A percentile compares a stretch with the other conserved stretches of the same genome.
These are phyloP conservation scores for Candida easanensis DNA, from an alignment of 805 yeast genomes.

Conservation along the genomic window DNA sequence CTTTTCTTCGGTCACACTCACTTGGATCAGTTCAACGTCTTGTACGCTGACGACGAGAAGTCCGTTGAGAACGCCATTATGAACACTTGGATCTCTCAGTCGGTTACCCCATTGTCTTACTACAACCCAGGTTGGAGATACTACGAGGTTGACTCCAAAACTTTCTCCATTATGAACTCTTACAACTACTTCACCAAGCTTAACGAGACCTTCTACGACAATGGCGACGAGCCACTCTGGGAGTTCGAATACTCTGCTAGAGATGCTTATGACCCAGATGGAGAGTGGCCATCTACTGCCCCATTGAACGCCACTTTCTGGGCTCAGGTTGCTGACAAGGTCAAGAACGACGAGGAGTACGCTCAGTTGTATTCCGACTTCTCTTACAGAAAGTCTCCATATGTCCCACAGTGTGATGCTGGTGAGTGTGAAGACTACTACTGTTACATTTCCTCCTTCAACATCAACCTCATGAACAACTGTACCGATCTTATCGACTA, in stretches of 20 bases:
- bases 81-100: conserved; percentile 64
- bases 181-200: conserved; percentile 58
- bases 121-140: conserved; percentile 73
- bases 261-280: conserved; percentile 47
- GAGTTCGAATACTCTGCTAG: conserved; percentile 62
- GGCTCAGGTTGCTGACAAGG: conserved; percentile 38
- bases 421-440: conserved; percentile 22
- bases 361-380: conserved; percentile 49
- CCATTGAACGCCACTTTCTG: conserved; percentile 71
- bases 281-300: conserved; percentile 53
- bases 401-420: conserved; percentile 44
- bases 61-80: conserved; percentile 45
- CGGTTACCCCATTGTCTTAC: conserved; percentile 58
- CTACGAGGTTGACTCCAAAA: conserved; percentile 59
- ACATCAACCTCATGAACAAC: conserved; percentile 17
- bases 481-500: conserved; percentile 15
- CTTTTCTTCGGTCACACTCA: conserved; percentile 74
- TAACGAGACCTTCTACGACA: conserved; percentile 51
- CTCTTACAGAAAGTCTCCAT: conserved; percentile 55
- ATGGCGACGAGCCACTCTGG: conserved; percentile 62
- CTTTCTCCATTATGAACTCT: conserved; percentile 60
- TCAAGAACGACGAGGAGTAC: conserved; percentile 40
- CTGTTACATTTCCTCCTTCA: conserved; percentile 23
- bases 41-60: conserved; percentile 48
- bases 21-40: conserved; percentile 60